These are phyloP conservation scores for Neostapfia colusana DNA, from an alignment of 176 grass and related monocot genomes.

Conservation along the genomic window DNA sequence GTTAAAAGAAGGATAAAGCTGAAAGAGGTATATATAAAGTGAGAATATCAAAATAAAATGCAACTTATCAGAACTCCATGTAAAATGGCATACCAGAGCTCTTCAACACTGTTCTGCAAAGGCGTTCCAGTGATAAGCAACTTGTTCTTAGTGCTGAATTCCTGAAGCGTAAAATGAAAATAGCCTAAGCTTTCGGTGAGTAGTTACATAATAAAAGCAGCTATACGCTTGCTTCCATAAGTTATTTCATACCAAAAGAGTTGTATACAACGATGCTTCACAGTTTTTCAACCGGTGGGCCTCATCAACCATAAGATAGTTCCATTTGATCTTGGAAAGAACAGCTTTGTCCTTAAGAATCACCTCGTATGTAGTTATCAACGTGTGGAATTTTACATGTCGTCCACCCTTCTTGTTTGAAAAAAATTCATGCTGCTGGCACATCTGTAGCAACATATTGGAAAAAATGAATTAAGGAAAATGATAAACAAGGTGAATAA, in stretches of 20 bases:
- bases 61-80: slow-evolving; percentile 9
- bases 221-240: slow-evolving; percentile 14
- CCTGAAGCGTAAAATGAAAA: slow-evolving; percentile 41
- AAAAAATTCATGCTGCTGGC: slow-evolving; percentile 84
- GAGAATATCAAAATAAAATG: neutral
- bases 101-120: slow-evolving; percentile 98
- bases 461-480: slow-evolving; percentile 1
- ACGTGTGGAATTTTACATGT: slow-evolving; percentile 79
- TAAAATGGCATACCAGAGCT: slow-evolving; percentile 71
- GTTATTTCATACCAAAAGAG: slow-evolving; percentile 69
- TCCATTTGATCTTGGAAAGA: slow-evolving; percentile 98
- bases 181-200: slow-evolving; percentile 22
- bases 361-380: slow-evolving; percentile 97
- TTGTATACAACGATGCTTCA: slow-evolving; percentile 93
- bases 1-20: neutral
- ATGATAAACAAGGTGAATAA: slow-evolving; percentile 3
- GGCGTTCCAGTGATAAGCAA: slow-evolving; percentile 98
- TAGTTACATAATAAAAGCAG: slow-evolving; percentile 3
- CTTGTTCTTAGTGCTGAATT: slow-evolving; percentile 99
- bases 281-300: slow-evolving; percentile 92
- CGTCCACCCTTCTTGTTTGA: slow-evolving; percentile 79
- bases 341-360: slow-evolving; percentile 97
- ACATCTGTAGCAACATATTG: slow-evolving; percentile 54
- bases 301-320: slow-evolving; percentile 99
- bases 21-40: slow-evolving; percentile 7